Evolutionary conservation across 805 yeast genomes (phyloP).

Genomic region (Wickerhamiella vanderwaltii): DNA sequence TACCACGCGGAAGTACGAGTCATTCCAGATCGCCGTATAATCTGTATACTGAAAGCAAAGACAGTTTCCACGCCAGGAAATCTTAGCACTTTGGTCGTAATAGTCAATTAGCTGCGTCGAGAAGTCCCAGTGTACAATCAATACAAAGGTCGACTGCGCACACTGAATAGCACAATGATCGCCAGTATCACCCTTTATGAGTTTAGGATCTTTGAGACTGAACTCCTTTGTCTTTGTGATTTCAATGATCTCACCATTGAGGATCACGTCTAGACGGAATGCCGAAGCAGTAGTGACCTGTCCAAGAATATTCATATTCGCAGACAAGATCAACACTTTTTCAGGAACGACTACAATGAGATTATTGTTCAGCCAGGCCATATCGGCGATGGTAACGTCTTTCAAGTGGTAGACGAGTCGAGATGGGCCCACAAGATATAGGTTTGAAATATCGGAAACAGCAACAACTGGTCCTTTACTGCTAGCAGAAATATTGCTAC

Average conservation of each 20-base stretch:
- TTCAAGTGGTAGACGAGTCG: background rate
- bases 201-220: background rate
- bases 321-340: background rate
- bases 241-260: background rate
- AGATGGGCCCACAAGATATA: background rate
- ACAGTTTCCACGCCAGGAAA: too few relatives aligned
- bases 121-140: too few relatives aligned
- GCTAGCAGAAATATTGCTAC: background rate
- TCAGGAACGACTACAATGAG: background rate
- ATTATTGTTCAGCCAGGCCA: conserved; percentile 1
- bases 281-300: background rate
- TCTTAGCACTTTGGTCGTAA: too few relatives aligned
- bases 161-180: conserved; percentile 2
- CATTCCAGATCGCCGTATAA: too few relatives aligned
- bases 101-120: too few relatives aligned
- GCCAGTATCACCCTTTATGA: background rate
- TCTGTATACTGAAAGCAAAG: too few relatives aligned
- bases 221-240: background rate
- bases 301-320: background rate
- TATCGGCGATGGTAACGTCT: background rate
- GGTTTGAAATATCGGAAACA: background rate
- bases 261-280: background rate
- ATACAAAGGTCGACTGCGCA: background rate
- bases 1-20: too few relatives aligned
- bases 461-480: background rate